These are phyloP conservation scores for Hortiboletus campestris DNA, from an alignment of 768 basidiomycete species.

Conservation along the genomic window DNA sequence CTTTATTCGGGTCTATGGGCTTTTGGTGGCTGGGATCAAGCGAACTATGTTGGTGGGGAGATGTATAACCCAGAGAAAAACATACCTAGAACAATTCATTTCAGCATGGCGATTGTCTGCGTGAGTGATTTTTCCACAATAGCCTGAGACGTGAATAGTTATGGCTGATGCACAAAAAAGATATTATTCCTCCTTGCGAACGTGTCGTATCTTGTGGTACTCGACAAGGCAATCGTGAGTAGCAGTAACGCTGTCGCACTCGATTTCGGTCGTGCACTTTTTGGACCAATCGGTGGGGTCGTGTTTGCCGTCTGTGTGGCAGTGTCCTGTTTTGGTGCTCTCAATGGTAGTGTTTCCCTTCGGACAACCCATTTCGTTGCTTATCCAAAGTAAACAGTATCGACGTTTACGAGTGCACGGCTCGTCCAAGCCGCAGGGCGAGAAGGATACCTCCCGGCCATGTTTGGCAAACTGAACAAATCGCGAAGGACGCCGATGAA, in stretches of 20 bases:
- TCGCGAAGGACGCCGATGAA: slow-evolving; percentile 84
- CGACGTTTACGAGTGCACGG: slow-evolving; percentile 74
- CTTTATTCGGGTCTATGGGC: slow-evolving; percentile 95
- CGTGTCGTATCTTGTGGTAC: slow-evolving; percentile 87
- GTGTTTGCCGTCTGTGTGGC: slow-evolving; percentile 91
- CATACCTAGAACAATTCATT: slow-evolving; percentile 85
- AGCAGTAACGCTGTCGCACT: slow-evolving; percentile 84
- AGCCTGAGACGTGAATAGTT: not conserved
- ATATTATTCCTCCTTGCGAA: slow-evolving; percentile 79
- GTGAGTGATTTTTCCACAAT: slow-evolving; percentile 39
- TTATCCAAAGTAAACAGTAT: slow-evolving; percentile 40
- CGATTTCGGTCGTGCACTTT: slow-evolving; percentile 86
- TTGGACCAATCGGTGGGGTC: slow-evolving; percentile 83
- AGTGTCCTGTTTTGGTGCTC: slow-evolving; percentile 91
- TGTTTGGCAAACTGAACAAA: slow-evolving; percentile 77
- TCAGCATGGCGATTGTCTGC: slow-evolving; percentile 82
- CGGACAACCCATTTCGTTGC: not conserved
- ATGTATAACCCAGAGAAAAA: slow-evolving; percentile 80
- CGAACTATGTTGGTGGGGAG: slow-evolving; percentile 88
- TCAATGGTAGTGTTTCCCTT: slow-evolving; percentile 62
- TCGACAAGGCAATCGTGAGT: slow-evolving; percentile 77
- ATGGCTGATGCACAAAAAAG: slow-evolving; percentile 35
- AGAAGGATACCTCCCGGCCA: slow-evolving; percentile 80
- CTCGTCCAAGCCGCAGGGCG: slow-evolving; percentile 87
- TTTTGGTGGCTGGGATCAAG: slow-evolving; percentile 95